Evolutionary conservation across 148 eudicot genomes (phyloP), one percentile per base, ranked within the genome.

Genomic region (Persicaria maculosa): DNA sequence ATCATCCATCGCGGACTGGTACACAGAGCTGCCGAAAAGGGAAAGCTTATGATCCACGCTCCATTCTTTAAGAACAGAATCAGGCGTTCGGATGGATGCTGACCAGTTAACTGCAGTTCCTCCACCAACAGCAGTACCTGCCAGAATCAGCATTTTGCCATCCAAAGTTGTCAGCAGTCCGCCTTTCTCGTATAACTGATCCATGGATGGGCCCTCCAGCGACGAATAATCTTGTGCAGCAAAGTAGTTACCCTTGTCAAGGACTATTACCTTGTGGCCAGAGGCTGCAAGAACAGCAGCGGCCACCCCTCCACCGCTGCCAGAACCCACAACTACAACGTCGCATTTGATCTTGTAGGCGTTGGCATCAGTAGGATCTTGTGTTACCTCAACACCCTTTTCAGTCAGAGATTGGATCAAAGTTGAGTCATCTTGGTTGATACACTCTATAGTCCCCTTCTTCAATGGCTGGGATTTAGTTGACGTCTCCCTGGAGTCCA

Each of bases 21-120:
- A 93, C 10, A 82, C 89, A 7, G 78, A 72, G 53, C 73, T 89
- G 22, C 85, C 86, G 65, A 84, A 93, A 1, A 86, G 31, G 0
- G 84, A 80, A 44, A 93, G 77, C 72, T 83, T 87, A 36, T 85
- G 81, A 75, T 83, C 74, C 31, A 71, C 73, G 0, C 88, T 80
- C 98, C 98, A 93, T 45, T 93, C 89, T 68, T 59, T 80, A 8
- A 89, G 83, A 68, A 93, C 85, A 50, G 81, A 2, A 53, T 83
- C 83, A 0, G 98, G 97, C 3, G 98, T 89, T 80, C 46, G 88
- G 16, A 93, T 88, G 64, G 89, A 83, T 6, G 98, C 98, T 7
- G 97, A 83, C 98, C 98, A 93, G 77, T 93, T 93, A 15, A 93
- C 78, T 9, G 92, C 86, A 22, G 98, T 89, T 25, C 98, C 98